Conservation (phyloP, 352 stramenopile genomes). For the Phytophthora citrophthora region DNA sequence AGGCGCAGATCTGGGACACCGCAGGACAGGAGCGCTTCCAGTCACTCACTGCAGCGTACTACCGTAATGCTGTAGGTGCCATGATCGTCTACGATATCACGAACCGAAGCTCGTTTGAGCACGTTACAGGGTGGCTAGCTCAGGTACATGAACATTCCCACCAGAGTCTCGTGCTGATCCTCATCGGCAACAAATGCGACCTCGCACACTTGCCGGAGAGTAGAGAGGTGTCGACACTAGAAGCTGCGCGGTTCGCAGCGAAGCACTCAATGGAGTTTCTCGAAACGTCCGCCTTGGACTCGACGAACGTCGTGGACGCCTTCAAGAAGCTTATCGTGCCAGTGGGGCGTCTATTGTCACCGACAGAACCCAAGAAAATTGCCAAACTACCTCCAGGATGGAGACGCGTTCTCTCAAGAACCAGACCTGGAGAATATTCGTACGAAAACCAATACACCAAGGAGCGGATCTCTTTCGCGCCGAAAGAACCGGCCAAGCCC, state of each 20-base stretch:
- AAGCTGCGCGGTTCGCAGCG: slow-evolving; percentile 83
- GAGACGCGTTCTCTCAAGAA: slow-evolving; percentile 83
- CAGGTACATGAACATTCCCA: slow-evolving; percentile 87
- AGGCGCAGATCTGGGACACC: slow-evolving; percentile 91
- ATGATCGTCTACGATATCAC: slow-evolving; percentile 95
- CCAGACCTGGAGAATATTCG: slow-evolving; percentile 84
- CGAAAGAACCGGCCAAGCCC: slow-evolving; percentile 85
- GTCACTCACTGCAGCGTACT: slow-evolving; percentile 93
- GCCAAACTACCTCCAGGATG: slow-evolving; percentile 71
- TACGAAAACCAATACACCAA: slow-evolving; percentile 92
- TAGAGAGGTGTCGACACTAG: slow-evolving; percentile 85
- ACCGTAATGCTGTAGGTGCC: slow-evolving; percentile 89
- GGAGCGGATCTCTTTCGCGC: slow-evolving; percentile 87
- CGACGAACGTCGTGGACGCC: slow-evolving; percentile 88
- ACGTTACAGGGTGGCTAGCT: slow-evolving; percentile 77
- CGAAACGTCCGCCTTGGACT: slow-evolving; percentile 83
- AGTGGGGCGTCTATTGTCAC: slow-evolving; percentile 78
- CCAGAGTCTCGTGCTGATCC: slow-evolving; percentile 82
- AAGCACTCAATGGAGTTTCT: slow-evolving; percentile 88
- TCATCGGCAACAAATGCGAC: slow-evolving; percentile 91
- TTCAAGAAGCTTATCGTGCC: slow-evolving; percentile 91
- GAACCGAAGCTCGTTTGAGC: slow-evolving; percentile 84
- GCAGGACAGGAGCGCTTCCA: slow-evolving; percentile 92
- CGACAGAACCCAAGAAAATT: slow-evolving; percentile 67
- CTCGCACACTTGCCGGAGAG: slow-evolving; percentile 77